Percentiles rank a stretch among this genome's conserved stretches.
These are phyloP conservation scores for Pleurotus djamor DNA, from an alignment of 768 basidiomycete genomes.

Conservation along the genomic window DNA sequence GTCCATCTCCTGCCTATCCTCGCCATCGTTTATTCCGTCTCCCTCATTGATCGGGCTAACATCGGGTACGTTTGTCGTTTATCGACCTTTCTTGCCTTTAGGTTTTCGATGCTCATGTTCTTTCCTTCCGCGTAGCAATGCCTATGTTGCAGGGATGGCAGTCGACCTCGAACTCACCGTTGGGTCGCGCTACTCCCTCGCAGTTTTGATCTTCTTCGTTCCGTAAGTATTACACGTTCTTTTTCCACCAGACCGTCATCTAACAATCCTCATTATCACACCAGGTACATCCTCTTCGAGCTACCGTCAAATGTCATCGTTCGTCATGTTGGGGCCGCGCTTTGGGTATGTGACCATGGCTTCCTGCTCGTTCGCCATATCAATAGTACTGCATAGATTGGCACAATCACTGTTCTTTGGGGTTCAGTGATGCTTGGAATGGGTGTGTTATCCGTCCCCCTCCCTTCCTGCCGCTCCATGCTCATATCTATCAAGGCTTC, in stretches of 20 bases:
- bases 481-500: background rate
- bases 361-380: no score
- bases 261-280: no score
- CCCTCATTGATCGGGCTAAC: constrained; percentile 4
- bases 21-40: constrained; percentile 4
- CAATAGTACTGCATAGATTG: no score
- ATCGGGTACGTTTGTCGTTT: background rate
- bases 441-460: background rate
- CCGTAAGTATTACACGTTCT: no score
- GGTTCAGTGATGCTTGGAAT: constrained; percentile 2
- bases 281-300: constrained; percentile 7
- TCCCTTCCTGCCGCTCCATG: no score
- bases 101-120: background rate
- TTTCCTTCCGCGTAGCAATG: background rate
- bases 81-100: background rate
- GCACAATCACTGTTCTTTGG: background rate
- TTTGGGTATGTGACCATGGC: constrained; percentile 17
- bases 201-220: constrained; percentile 4
- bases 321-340: constrained; percentile 3
- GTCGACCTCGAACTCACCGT: background rate
- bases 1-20: constrained; percentile 2
- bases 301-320: constrained; percentile 2
- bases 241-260: background rate
- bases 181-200: background rate
- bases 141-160: constrained; percentile 4